Evolutionary conservation across 805 yeast genomes (phyloP).

Genomic region (Starmerella bombicola): DNA sequence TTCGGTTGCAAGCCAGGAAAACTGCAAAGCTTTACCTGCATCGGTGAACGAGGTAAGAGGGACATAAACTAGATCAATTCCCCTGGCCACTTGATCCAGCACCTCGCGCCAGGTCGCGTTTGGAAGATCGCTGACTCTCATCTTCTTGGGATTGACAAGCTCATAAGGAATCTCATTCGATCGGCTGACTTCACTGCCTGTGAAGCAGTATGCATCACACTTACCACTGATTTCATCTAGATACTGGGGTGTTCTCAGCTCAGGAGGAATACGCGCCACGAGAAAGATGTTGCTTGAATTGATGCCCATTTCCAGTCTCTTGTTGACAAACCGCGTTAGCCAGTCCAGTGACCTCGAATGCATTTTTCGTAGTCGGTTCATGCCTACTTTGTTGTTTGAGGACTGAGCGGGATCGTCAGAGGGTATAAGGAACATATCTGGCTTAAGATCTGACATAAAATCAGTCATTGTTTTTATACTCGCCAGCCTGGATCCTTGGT

Average conservation of each 20-base stretch:
- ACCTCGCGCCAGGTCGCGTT: constrained; percentile 19
- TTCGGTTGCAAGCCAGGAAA: constrained; percentile 15
- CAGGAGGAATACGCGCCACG: constrained; percentile 28
- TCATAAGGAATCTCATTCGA: not conserved
- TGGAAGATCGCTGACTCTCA: constrained; percentile 10
- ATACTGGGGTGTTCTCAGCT: constrained; percentile 17
- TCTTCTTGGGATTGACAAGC: constrained; percentile 2
- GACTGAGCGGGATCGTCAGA: constrained; percentile 27
- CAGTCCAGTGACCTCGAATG: constrained; percentile 27
- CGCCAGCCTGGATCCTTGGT: constrained; percentile 29
- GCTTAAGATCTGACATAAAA: constrained; percentile 20
- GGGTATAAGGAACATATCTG: constrained; percentile 30
- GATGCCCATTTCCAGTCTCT: not conserved
- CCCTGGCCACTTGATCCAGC: constrained; percentile 25
- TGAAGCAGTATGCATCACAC: constrained; percentile 14
- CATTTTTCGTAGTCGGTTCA: constrained; percentile 31
- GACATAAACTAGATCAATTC: constrained; percentile 29
- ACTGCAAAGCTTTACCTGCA: constrained; percentile 31
- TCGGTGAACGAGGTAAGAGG: constrained; percentile 28
- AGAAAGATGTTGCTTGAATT: constrained; percentile 11
- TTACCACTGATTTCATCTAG: constrained; percentile 14
- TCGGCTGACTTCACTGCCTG: not conserved
- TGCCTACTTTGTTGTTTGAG: constrained; percentile 26
- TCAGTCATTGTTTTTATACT: constrained; percentile 21
- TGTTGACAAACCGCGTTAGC: constrained; percentile 22